Evolutionary conservation across 257 asterid genomes (phyloP).

Genomic region (Przewalskia tangutica): DNA sequence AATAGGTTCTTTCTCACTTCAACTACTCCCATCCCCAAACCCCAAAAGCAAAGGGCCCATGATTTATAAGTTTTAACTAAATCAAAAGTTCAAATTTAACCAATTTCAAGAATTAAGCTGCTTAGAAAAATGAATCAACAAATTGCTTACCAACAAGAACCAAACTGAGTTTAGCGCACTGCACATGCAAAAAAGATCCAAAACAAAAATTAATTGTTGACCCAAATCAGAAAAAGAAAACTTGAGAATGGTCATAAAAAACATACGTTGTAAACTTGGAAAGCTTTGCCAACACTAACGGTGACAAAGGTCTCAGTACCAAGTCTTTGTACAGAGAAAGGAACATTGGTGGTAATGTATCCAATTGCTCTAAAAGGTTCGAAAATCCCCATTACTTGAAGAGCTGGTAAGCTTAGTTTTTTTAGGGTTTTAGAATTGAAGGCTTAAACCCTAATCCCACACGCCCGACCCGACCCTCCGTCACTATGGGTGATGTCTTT

Average conservation of each 20-base stretch:
- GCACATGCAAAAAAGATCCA: conserved; percentile 8
- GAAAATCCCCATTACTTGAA: conserved; percentile 45
- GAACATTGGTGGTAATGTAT: conserved; percentile 62
- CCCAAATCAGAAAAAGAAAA: neutral
- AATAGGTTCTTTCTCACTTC: neutral
- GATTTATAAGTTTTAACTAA: neutral
- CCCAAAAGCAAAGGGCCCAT: neutral
- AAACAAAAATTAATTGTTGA: neutral
- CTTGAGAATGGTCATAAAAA: neutral
- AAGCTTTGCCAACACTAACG: conserved; percentile 82
- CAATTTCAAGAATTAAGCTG: neutral
- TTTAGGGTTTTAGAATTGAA: neutral
- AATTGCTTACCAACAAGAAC: conserved; percentile 70
- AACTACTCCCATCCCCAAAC: neutral
- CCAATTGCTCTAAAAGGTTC: conserved; percentile 87
- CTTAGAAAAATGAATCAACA: neutral
- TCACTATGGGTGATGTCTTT: neutral
- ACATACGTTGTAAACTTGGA: conserved; percentile 71
- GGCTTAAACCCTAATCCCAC: neutral
- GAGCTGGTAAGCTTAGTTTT: neutral
- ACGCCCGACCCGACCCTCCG: neutral
- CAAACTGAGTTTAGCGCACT: conserved; percentile 84
- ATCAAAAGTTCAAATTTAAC: neutral
- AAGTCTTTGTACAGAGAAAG: conserved; percentile 76
- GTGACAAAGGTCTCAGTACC: conserved; percentile 92